A percentile compares a stretch with the other conserved stretches of the same genome.
Evolutionary conservation across 768 basidiomycete genomes (phyloP).

Genomic region (Amanita rimosa): DNA sequence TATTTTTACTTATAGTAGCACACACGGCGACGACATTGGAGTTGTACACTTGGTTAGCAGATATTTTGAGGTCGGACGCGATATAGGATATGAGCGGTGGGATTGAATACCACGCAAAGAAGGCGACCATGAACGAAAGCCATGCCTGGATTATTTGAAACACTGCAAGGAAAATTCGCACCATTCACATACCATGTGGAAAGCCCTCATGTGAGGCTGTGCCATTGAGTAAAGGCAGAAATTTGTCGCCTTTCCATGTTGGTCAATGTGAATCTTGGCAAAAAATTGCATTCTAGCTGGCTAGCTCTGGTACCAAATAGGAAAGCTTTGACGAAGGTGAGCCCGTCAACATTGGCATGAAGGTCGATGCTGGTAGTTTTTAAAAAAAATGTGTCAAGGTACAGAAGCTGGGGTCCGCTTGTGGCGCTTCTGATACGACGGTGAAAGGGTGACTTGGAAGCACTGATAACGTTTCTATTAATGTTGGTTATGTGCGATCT

Average conservation of each 20-base stretch:
- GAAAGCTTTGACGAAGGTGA: not conserved
- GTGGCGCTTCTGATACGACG: not conserved
- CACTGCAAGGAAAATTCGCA: not conserved
- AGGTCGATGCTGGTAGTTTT: too few relatives aligned
- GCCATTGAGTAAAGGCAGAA: not conserved
- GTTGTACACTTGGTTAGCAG: not conserved
- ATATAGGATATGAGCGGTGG: conserved; percentile 2
- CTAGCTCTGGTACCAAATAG: not conserved
- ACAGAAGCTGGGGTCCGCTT: too few relatives aligned
- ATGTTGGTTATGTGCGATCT: too few relatives aligned
- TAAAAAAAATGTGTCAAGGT: too few relatives aligned
- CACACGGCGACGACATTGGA: not conserved
- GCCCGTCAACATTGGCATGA: too few relatives aligned
- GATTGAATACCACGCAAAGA: conserved; percentile 3
- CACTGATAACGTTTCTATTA: not conserved
- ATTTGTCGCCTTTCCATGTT: not conserved
- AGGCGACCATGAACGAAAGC: conserved; percentile 1
- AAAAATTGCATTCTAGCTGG: not conserved
- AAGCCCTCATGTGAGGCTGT: not conserved
- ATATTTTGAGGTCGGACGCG: not conserved
- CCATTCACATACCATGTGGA: not conserved
- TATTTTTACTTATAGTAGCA: not conserved
- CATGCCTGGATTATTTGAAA: not conserved
- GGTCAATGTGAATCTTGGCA: not conserved
- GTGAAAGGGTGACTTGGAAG: not conserved